A percentile compares a stretch with the other conserved stretches of the same genome.
These are phyloP conservation scores for Lactarius evosmus DNA, from an alignment of 768 basidiomycete species.

Conservation along the genomic window DNA sequence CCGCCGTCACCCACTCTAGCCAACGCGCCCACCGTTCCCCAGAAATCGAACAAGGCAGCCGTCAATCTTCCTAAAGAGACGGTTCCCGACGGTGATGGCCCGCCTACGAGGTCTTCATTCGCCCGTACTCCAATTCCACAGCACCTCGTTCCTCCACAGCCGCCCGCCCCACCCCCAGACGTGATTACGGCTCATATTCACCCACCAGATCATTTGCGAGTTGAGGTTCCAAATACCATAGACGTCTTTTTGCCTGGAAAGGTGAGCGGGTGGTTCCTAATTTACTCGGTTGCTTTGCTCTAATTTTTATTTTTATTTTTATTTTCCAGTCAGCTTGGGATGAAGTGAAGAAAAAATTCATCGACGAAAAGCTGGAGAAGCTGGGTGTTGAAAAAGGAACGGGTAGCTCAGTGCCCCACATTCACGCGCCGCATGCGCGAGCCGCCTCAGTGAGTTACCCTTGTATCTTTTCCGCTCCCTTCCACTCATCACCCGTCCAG, in stretches of 20 bases:
- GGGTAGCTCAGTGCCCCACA: constrained; percentile 50
- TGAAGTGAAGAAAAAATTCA: constrained; percentile 59
- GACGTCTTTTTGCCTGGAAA: constrained; percentile 84
- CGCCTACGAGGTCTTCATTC: constrained; percentile 51
- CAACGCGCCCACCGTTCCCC: background rate
- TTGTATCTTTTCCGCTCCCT: constrained; percentile 25
- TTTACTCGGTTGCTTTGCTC: constrained; percentile 12
- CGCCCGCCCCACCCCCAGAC: constrained; percentile 34
- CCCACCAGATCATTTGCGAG: constrained; percentile 63
- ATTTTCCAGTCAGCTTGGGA: constrained; percentile 66
- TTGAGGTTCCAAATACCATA: constrained; percentile 57
- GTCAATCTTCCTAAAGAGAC: constrained; percentile 78
- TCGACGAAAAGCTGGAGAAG: constrained; percentile 79
- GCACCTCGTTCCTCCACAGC: constrained; percentile 36
- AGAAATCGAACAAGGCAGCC: constrained; percentile 60
- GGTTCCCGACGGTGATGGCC: constrained; percentile 36
- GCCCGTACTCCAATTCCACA: constrained; percentile 55
- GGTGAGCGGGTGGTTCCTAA: constrained; percentile 41
- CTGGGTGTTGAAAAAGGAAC: constrained; percentile 71
- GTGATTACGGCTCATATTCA: constrained; percentile 49
- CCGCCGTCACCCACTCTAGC: constrained; percentile 49
- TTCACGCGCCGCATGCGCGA: constrained; percentile 73
- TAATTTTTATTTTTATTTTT: constrained; percentile 7
- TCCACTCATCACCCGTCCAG: constrained; percentile 39
- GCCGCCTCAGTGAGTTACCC: constrained; percentile 70